Base-by-base conservation (phyloP, 306 rosid species). In the Fragaria nilgerrensis region DNA sequence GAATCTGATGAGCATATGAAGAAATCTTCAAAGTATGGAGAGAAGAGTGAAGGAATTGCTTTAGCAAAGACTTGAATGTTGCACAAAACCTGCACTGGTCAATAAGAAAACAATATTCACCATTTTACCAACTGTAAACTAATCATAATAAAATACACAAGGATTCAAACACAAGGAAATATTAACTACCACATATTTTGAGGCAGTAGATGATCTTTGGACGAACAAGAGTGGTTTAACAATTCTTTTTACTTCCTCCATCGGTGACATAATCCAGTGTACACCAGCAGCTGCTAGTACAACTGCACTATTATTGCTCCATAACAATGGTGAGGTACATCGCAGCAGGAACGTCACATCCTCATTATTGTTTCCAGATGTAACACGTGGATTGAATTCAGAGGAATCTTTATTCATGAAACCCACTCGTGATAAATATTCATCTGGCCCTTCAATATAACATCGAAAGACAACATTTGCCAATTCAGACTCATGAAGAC, bases 291-390 rank as follows among this genome's bases (percentile, higher is more conserved):
- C 93, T 77, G 96, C 98, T 84, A 96, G 94, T 78, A 91, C 96
- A 78, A 91, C 99, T 74, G 99, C 99, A 76, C 99, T 91, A 77
- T 92, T 96, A 82, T 96, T 84, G 79, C 97, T 89, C 99, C 99
- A 92, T 74, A 96, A 82, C 87, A 96, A 89, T 65, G 97, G 98
- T 20, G 94, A 92, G 20, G 94, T 96, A 77, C 97, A 92, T 78
- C 83, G 90, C 85, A 92, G 90, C 85, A 96, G 88, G 83, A 89
- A 88, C 94, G 82, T 91, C 86, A 91, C 89, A 84, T 86, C 90
- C 55, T 91, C 91, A 63, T 91, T 85, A 73, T 78, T 73, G 48
- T 50, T 81, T 79, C 84, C 84, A 80, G 93, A 87, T 45, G 91
- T 86, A 81, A 85, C 89, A 58, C 80, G 83, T 52, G 86, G 81